Base-by-base conservation (phyloP, 116 monocot genomes). In the Dioscorea cayenensis region DNA sequence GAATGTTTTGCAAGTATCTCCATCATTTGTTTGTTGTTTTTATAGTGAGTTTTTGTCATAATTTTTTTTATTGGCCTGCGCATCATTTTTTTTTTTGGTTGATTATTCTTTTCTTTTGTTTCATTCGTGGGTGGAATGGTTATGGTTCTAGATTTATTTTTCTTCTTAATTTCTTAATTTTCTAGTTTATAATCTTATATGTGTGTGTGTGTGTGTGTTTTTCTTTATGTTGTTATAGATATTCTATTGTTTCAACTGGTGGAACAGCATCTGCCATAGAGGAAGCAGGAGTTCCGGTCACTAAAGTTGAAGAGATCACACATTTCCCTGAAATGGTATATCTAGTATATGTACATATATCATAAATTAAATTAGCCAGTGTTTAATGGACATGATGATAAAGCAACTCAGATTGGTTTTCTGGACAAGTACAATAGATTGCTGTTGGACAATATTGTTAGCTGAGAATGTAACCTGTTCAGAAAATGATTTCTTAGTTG, bases 281-380 rank as follows among this genome's bases (percentile, higher is more conserved):
- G 81, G 71, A 84, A 75, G 64, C 81, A 69, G 96, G 96, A 70
- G 64, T 97, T 27, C 68, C 86, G 69, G 96, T 97, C 14, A 90
- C 84, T 1, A 90, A 82, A 86, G 96, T 97, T 72, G 96, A 97
- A 83, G 84, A 93, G 63, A 74, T 97, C 68, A 97, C 96, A 13
- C 43, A 79, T 59, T 97, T 97, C 43, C 96, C 93, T 65, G 96
- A 97, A 80, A 93, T 97, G 96, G 96, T 97, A 75, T 74, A 59
- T 11, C 71, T 69, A 32, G 3, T 49, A 21, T 51, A 32, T 36
- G 32, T 32, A 32, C 5, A 9, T 66, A 5, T 21, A 16, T 13
- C 48, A 7, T n/a, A 7, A 43, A 68, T 22, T 20, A 3, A 49
- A 48, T 68, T 43, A 18, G 6, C 4, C 12, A 10, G 43, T 43